Percentiles rank a stretch among this genome's conserved stretches.
Conservation (phyloP, 768 basidiomycete species). For the Pleurotus djamor region DNA sequence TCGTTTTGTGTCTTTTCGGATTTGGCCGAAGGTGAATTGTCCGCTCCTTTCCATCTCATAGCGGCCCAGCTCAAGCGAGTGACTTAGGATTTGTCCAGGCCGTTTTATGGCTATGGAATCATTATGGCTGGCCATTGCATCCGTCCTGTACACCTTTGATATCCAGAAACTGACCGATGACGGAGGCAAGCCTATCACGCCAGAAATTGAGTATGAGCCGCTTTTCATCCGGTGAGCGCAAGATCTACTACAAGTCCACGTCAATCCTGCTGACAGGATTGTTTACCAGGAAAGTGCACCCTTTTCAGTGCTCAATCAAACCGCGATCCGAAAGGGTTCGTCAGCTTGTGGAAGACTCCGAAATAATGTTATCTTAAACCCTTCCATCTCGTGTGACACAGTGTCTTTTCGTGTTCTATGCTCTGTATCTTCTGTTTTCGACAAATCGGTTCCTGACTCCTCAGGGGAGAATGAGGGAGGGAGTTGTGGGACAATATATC, state of each 20-base stretch:
- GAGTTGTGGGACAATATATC: no score
- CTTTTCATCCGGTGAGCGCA: conserved; percentile 31
- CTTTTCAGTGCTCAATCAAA: conserved; percentile 5
- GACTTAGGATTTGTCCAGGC: conserved; percentile 8
- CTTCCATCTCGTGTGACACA: no score
- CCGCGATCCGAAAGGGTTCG: background rate
- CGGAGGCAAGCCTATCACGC: conserved; percentile 3
- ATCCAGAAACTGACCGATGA: conserved; percentile 9
- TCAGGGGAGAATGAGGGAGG: no score
- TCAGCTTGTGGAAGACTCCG: background rate
- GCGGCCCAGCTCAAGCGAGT: background rate
- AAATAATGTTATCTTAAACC: no score
- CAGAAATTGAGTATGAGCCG: conserved; percentile 27
- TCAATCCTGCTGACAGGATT: conserved; percentile 8
- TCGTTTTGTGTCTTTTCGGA: conserved; percentile 26
- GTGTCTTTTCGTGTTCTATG: no score
- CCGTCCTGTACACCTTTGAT: conserved; percentile 7
- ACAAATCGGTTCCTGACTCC: no score
- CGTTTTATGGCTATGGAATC: conserved; percentile 1
- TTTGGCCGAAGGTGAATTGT: conserved; percentile 20
- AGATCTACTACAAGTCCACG: no score
- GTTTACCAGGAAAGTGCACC: background rate
- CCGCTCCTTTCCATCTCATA: background rate
- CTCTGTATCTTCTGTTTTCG: no score
- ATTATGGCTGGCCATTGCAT: conserved; percentile 4